phyloP scores from a whole-genome alignment of 768 basidiomycete species.

The Dentipellis sp. region DNA sequence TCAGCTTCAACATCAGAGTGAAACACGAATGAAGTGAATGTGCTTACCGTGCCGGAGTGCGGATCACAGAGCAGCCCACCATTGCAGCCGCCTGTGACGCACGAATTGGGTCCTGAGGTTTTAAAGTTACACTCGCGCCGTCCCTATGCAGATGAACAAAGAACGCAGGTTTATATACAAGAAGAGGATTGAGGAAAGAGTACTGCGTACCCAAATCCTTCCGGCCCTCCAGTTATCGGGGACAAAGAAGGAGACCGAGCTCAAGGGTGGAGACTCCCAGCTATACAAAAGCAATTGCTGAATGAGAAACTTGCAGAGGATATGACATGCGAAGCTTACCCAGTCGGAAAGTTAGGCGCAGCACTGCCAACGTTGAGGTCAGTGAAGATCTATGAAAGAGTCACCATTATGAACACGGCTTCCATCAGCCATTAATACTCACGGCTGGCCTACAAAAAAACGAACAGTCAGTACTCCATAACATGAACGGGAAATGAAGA shows the following conservation, averaged over 20 bases:
- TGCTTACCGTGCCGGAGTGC: constrained; percentile 14
- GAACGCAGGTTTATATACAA: too few relatives aligned
- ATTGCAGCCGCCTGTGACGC: constrained; percentile 19
- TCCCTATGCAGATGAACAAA: constrained; percentile 5
- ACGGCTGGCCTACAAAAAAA: neutral
- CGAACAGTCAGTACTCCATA: neutral
- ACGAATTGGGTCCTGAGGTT: constrained; percentile 12
- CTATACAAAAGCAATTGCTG: neutral
- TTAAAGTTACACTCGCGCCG: constrained; percentile 18
- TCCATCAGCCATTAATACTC: neutral
- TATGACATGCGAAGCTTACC: neutral
- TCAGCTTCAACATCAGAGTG: neutral
- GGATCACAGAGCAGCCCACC: constrained; percentile 19
- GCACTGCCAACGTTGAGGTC: constrained; percentile 3
- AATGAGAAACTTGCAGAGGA: neutral
- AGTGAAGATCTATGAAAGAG: constrained; percentile 6
- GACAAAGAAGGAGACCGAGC: constrained; percentile 11
- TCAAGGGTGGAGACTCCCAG: constrained; percentile 13
- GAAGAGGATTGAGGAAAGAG: neutral
- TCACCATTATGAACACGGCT: neutral
- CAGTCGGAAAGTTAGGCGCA: constrained; percentile 7
- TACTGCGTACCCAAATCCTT: constrained; percentile 15
- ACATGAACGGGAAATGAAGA: neutral
- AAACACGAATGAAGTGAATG: neutral
- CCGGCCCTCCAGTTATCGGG: constrained; percentile 20